A percentile compares a stretch with the other conserved stretches of the same genome.
Evolutionary conservation across 768 basidiomycete species (phyloP).

Genomic region (Saitozyma podzolica): DNA sequence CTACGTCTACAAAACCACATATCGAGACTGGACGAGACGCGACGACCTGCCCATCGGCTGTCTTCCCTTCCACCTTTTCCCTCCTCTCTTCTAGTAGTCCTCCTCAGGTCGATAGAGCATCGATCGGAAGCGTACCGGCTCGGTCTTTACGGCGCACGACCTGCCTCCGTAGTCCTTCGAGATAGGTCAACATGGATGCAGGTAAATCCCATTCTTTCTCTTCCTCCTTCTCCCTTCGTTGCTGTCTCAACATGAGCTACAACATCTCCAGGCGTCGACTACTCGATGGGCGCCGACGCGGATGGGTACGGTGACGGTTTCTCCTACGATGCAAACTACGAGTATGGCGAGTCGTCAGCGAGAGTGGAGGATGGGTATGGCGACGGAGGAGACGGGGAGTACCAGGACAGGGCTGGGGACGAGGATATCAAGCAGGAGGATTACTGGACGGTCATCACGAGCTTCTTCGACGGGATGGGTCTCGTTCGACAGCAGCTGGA

Average conservation of each 20-base stretch:
- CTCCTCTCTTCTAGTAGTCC: too few relatives aligned
- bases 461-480: constrained; percentile 96
- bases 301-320: constrained; percentile 25
- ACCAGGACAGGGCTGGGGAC: constrained; percentile 29
- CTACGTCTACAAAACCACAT: too few relatives aligned
- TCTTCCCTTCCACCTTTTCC: not conserved
- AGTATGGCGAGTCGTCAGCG: constrained; percentile 11
- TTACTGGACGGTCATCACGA: constrained; percentile 71
- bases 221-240: not conserved
- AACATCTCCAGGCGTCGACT: constrained; percentile 26
- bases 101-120: too few relatives aligned
- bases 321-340: constrained; percentile 23
- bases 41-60: constrained; percentile 4
- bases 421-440: constrained; percentile 51
- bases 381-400: constrained; percentile 20
- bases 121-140: too few relatives aligned
- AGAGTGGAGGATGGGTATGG: constrained; percentile 9
- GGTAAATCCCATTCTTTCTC: constrained; percentile 34
- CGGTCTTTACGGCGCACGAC: too few relatives aligned
- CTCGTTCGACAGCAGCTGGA: constrained; percentile 96
- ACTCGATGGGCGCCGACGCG: constrained; percentile 3
- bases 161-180: too few relatives aligned
- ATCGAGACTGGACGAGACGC: too few relatives aligned
- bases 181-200: constrained; percentile 31
- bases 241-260: constrained; percentile 9